Evolutionary conservation across 1,284 basidiomycete genomes (phyloP).

Genomic region (Trichosporon faecale): DNA sequence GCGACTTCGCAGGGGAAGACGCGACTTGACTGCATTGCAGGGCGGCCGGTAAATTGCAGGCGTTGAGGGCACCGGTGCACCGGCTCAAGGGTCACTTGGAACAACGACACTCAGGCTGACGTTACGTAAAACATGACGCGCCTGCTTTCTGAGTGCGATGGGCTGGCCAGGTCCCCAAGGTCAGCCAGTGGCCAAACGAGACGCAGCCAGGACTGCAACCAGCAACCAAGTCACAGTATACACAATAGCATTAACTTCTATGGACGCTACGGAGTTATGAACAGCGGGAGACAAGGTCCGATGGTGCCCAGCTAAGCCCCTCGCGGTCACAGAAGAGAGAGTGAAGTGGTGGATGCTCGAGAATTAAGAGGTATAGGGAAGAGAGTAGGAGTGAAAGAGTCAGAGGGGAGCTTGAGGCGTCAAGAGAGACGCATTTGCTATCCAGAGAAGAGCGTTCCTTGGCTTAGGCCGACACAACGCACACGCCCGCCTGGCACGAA

Average conservation of each 20-base stretch:
- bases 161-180: too few species aligned
- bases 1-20: neutral
- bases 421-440: constrained; percentile 13
- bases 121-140: neutral
- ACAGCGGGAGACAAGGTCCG: neutral
- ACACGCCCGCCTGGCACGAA: constrained; percentile 21
- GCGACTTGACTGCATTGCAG: neutral
- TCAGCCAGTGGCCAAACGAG: too few species aligned
- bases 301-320: neutral
- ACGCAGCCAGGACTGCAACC: too few species aligned
- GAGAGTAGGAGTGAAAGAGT: too few species aligned
- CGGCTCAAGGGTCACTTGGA: neutral
- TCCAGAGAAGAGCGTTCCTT: constrained; percentile 11
- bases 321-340: neutral
- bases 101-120: too few species aligned
- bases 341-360: too few species aligned
- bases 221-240: neutral
- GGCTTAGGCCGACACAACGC: constrained; percentile 18
- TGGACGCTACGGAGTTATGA: neutral
- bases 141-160: neutral
- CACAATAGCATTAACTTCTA: neutral
- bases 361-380: too few species aligned
- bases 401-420: neutral
- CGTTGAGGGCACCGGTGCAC: neutral
- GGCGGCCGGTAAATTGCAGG: neutral